phyloP scores from a whole-genome alignment of 2,329 filamentous ascomycete species.

The Rhinocladiella mackenziei region DNA sequence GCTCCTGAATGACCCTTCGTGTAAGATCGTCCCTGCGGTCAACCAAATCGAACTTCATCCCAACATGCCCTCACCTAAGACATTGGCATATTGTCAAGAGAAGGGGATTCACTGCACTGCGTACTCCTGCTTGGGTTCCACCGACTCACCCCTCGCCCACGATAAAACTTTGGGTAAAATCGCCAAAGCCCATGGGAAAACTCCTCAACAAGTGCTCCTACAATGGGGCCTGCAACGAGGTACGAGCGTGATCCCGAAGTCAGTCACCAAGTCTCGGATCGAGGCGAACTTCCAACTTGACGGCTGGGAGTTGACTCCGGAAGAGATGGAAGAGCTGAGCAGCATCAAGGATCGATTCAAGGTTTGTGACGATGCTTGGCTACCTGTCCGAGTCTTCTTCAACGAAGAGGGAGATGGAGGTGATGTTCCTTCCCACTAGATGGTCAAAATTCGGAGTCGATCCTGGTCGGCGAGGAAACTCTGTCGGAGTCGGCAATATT shows the following conservation, averaged over 20 bases:
- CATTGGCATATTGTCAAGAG: slow-evolving; percentile 65
- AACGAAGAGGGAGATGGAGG: slow-evolving; percentile 26
- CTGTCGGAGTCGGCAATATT: not conserved
- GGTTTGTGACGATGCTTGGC: slow-evolving; percentile 63
- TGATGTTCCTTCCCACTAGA: slow-evolving; percentile 20
- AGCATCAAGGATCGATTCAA: slow-evolving; percentile 73
- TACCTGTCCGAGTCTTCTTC: slow-evolving; percentile 74
- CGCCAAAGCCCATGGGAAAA: slow-evolving; percentile 30
- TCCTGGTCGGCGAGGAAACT: too few relatives aligned
- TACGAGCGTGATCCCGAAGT: slow-evolving; percentile 82
- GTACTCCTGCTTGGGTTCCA: slow-evolving; percentile 68
- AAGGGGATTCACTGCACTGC: slow-evolving; percentile 67
- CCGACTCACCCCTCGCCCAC: slow-evolving; percentile 65
- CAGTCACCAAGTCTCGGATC: slow-evolving; percentile 68
- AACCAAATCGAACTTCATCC: slow-evolving; percentile 77
- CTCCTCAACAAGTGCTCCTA: slow-evolving; percentile 67
- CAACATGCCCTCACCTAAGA: slow-evolving; percentile 74
- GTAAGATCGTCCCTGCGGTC: slow-evolving; percentile 63
- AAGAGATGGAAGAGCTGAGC: slow-evolving; percentile 67
- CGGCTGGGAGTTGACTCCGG: slow-evolving; percentile 67
- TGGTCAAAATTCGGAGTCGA: not conserved
- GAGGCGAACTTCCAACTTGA: slow-evolving; percentile 72
- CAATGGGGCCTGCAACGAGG: slow-evolving; percentile 69
- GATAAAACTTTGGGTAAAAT: slow-evolving; percentile 28
- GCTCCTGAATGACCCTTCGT: slow-evolving; percentile 62